A percentile compares a stretch with the other conserved stretches of the same genome.
phyloP scores from a whole-genome alignment of 495 filamentous ascomycete species.

The Lophium mytilinum region DNA sequence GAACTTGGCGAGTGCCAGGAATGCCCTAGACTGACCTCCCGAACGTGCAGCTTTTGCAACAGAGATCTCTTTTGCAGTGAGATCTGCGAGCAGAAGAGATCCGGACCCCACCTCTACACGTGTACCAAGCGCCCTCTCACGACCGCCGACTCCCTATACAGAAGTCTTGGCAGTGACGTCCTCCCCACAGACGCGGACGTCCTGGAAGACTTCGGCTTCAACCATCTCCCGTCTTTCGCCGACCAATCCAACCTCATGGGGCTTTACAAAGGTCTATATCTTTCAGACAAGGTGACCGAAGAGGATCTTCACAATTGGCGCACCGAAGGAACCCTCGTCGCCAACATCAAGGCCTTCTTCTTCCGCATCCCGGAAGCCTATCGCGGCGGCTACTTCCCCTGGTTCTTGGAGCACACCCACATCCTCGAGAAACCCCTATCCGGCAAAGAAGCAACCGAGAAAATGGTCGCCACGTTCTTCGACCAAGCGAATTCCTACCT shows the following conservation, averaged over 20 bases:
- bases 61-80: conserved; percentile 6
- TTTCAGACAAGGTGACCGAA: background rate
- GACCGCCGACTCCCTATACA: conserved; percentile 6
- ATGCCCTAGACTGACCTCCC: background rate
- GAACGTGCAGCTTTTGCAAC: conserved; percentile 6
- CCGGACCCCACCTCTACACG: background rate
- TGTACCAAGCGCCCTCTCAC: conserved; percentile 7
- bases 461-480: background rate
- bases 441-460: conserved; percentile 1
- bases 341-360: conserved; percentile 6
- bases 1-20: background rate
- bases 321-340: conserved; percentile 2
- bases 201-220: conserved; percentile 10
- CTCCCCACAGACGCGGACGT: conserved; percentile 4
- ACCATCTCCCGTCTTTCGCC: background rate
- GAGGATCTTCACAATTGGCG: conserved; percentile 5
- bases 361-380: background rate
- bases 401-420: conserved; percentile 3
- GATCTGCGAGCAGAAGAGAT: conserved; percentile 4
- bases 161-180: background rate
- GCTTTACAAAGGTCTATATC: conserved; percentile 1
- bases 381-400: conserved; percentile 6
- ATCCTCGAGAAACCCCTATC: background rate
- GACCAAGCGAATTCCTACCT: conserved; percentile 6
- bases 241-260: conserved; percentile 1